phyloP scores from a whole-genome alignment of 2,329 filamentous ascomycete genomes.

The Drechslerella dactyloides region DNA sequence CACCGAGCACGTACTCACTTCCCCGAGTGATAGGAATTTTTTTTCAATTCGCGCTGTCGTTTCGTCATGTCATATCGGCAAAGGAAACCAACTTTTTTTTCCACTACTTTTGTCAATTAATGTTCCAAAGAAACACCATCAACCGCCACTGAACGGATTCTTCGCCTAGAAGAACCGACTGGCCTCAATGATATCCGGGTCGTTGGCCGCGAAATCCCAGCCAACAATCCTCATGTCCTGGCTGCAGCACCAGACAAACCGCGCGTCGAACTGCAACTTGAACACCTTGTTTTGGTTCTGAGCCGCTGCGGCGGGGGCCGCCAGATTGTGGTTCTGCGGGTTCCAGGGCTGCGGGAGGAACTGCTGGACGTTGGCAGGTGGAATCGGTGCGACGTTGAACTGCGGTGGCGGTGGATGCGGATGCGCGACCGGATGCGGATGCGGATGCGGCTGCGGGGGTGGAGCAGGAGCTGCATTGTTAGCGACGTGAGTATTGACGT shows the following conservation, averaged over 20 bases:
- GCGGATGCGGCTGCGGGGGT: constrained; percentile 7
- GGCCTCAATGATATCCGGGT: constrained; percentile 78
- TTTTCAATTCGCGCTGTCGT: not conserved
- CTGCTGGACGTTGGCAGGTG: constrained; percentile 48
- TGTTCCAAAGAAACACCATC: constrained; percentile 10
- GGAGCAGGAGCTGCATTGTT: not conserved
- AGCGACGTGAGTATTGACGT: constrained; percentile 25
- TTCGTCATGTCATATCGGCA: not conserved
- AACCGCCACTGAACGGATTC: constrained; percentile 17
- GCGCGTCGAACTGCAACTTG: constrained; percentile 94
- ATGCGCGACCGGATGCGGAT: not conserved
- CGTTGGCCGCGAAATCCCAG: constrained; percentile 94
- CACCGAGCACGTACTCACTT: no score
- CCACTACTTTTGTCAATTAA: not conserved
- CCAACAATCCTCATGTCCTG: constrained; percentile 91
- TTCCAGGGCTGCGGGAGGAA: constrained; percentile 54
- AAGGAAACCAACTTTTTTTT: constrained; percentile 7
- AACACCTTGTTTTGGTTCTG: constrained; percentile 71
- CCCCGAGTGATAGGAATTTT: no score
- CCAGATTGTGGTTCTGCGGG: constrained; percentile 47
- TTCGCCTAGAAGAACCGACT: constrained; percentile 72
- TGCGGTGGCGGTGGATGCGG: constrained; percentile 30
- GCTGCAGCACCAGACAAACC: constrained; percentile 91
- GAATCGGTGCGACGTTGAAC: constrained; percentile 42
- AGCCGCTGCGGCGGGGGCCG: constrained; percentile 15